Percentiles rank a stretch among this genome's conserved stretches.
Conservation (phyloP, 1,139 yeast species). For the Suhomyces taliae region DNA sequence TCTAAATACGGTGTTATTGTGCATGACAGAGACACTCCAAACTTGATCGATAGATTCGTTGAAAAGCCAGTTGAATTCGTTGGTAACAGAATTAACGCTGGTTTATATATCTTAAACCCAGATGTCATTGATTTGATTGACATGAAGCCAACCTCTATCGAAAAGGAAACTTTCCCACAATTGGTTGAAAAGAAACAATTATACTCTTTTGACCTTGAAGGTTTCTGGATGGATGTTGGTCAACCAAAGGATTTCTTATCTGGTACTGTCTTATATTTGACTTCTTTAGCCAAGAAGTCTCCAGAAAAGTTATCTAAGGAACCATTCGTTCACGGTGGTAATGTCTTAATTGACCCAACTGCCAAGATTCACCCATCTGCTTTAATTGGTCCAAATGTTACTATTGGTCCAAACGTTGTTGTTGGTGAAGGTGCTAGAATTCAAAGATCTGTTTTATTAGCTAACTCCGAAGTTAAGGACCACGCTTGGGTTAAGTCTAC, state of each 20-base stretch:
- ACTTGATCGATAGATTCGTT: constrained; percentile 96
- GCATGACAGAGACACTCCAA: constrained; percentile 88
- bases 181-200: constrained; percentile 86
- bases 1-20: constrained; percentile 99
- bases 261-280: constrained; percentile 91
- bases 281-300: constrained; percentile 77
- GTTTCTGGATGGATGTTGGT: constrained; percentile 99
- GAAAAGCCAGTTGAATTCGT: constrained; percentile 99
- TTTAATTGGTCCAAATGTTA: constrained; percentile 97
- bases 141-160: constrained; percentile 97
- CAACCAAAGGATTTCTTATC: constrained; percentile 99
- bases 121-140: constrained; percentile 94
- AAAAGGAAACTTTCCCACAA: constrained; percentile 98
- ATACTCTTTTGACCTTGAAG: constrained; percentile 96
- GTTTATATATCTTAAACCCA: constrained; percentile 95
- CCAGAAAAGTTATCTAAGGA: constrained; percentile 70
- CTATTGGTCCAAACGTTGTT: constrained; percentile 94
- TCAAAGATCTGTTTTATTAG: constrained; percentile 89
- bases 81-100: constrained; percentile 97
- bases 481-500: constrained; percentile 98
- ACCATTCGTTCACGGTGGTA: constrained; percentile 83
- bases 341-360: constrained; percentile 91
- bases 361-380: constrained; percentile 93
- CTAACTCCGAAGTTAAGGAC: constrained; percentile 89
- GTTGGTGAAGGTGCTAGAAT: constrained; percentile 99